Conservation (phyloP, 169 alveolate species). For the Plasmodium inui region DNA sequence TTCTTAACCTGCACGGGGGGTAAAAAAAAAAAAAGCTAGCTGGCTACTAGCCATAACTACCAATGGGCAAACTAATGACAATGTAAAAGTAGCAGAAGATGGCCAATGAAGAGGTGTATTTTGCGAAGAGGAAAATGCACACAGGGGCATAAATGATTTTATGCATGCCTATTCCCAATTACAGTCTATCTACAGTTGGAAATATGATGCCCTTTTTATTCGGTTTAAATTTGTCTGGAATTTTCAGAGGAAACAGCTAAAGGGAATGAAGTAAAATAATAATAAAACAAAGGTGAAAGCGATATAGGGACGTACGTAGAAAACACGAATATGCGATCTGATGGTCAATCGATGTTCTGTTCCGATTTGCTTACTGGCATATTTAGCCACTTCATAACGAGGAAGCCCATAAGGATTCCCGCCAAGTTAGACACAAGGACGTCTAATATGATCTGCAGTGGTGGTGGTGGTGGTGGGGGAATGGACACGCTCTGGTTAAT, state of each 20-base stretch:
- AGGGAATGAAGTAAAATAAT: background rate
- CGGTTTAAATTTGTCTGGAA: slow-evolving; percentile 6
- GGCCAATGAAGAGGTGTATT: background rate
- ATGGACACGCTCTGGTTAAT: background rate
- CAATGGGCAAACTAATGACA: background rate
- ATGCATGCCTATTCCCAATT: slow-evolving; percentile 2
- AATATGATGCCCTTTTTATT: slow-evolving; percentile 48
- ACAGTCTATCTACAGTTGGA: slow-evolving; percentile 53
- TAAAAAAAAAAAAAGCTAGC: background rate
- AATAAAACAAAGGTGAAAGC: background rate
- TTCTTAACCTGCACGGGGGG: slow-evolving; percentile 14
- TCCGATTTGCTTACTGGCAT: slow-evolving; percentile 7
- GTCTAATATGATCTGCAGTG: slow-evolving; percentile 31
- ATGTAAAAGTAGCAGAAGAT: background rate
- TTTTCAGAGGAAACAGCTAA: slow-evolving; percentile 24
- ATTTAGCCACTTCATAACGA: slow-evolving; percentile 38
- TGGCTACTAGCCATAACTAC: background rate
- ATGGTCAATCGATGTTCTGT: background rate
- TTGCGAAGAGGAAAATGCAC: background rate
- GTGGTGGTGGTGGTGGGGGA: background rate
- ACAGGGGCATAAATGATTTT: background rate
- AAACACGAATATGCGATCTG: background rate
- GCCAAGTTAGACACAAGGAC: slow-evolving; percentile 33
- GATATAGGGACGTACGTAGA: background rate
- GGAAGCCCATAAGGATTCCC: slow-evolving; percentile 8